These are phyloP conservation scores for Carex pumila DNA, from an alignment of 176 grass and related monocot genomes.

Conservation along the genomic window DNA sequence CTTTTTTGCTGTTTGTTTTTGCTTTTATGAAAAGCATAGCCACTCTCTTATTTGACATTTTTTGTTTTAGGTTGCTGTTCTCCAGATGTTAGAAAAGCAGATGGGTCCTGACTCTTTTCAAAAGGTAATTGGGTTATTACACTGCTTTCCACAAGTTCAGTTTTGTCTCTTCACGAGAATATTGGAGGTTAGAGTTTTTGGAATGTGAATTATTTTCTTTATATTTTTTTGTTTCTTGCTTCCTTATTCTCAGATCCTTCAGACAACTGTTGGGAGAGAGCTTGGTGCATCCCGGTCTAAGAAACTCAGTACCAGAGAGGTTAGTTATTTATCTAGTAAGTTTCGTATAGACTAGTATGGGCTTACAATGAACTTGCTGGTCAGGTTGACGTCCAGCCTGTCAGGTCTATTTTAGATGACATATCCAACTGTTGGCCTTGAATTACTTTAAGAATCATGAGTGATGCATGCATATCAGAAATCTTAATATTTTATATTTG, in stretches of 20 bases:
- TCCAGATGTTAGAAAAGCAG: constrained; percentile 99
- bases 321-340: constrained; percentile 6
- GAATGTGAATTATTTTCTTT: neutral
- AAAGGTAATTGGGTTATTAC: constrained; percentile 40
- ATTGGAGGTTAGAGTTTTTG: constrained; percentile 13
- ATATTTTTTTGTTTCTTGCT: neutral
- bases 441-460: neutral
- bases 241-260: constrained; percentile 60
- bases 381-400: neutral
- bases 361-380: neutral
- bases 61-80: constrained; percentile 66
- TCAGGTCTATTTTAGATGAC: neutral
- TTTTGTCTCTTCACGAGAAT: constrained; percentile 4
- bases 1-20: neutral
- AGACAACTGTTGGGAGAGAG: constrained; percentile 44
- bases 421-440: neutral
- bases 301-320: constrained; percentile 81
- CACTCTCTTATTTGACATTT: constrained; percentile 16
- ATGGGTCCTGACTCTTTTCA: constrained; percentile 91
- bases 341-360: neutral
- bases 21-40: neutral
- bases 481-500: neutral
- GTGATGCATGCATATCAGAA: neutral
- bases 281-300: constrained; percentile 42
- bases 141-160: constrained; percentile 15